Evolutionary conservation across 2,329 filamentous ascomycete genomes (phyloP).

Genomic region (Aspergillus sp.): DNA sequence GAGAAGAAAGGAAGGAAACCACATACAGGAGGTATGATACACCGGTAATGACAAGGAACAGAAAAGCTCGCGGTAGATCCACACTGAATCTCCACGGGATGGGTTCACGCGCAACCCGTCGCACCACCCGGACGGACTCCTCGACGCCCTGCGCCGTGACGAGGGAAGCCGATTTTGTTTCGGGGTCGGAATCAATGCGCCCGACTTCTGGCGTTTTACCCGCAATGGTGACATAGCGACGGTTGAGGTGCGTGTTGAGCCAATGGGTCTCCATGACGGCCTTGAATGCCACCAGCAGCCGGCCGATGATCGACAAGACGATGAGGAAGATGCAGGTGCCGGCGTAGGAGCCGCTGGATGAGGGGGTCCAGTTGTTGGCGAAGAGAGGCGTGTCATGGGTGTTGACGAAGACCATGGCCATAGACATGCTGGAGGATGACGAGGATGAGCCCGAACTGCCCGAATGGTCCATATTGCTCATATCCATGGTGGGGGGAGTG

Average conservation of each 20-base stretch:
- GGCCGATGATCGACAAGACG: constrained; percentile 67
- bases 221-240: constrained; percentile 73
- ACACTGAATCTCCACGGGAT: constrained; percentile 80
- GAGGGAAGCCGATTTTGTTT: constrained; percentile 65
- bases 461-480: constrained; percentile 19
- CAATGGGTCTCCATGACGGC: constrained; percentile 60
- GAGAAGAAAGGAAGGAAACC: not conserved
- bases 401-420: constrained; percentile 53
- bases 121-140: constrained; percentile 74
- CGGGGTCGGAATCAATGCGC: constrained; percentile 57
- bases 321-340: constrained; percentile 92
- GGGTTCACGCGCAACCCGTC: constrained; percentile 51
- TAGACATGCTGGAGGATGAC: constrained; percentile 22
- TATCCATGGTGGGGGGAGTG: constrained; percentile 12
- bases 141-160: constrained; percentile 74
- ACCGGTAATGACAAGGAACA: constrained; percentile 72
- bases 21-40: constrained; percentile 85
- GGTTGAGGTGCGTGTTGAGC: constrained; percentile 68
- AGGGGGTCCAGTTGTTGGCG: constrained; percentile 72
- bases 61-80: constrained; percentile 69
- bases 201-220: constrained; percentile 62
- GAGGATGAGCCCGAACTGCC: constrained; percentile 14
- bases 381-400: constrained; percentile 63
- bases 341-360: constrained; percentile 69
- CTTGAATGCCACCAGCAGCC: constrained; percentile 71